Evolutionary conservation across 495 filamentous ascomycete species (phyloP).

Genomic region (Neurospora sp.): DNA sequence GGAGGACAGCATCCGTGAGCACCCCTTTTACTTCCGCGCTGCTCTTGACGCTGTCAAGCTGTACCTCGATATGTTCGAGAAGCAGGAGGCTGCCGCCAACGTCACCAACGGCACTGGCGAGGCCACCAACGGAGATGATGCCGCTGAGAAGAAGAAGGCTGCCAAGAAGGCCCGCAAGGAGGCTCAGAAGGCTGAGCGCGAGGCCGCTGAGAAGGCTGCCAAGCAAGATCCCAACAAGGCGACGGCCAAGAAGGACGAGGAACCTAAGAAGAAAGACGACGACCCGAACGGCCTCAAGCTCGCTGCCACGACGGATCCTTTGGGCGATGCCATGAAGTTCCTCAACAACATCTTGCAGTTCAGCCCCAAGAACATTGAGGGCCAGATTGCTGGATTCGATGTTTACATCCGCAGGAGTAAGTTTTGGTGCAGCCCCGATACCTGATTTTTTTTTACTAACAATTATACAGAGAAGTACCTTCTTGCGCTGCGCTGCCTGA

Average conservation of each 20-base stretch:
- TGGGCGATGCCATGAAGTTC: conserved; percentile 83
- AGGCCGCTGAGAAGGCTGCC: conserved; percentile 59
- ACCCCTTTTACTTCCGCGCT: conserved; percentile 86
- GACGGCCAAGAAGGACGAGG: conserved; percentile 37
- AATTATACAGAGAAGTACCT: conserved; percentile 58
- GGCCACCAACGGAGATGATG: conserved; percentile 43
- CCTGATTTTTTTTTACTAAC: neutral
- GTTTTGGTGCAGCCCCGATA: conserved; percentile 18
- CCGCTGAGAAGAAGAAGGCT: conserved; percentile 79
- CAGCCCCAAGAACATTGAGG: conserved; percentile 70
- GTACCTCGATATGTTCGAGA: conserved; percentile 72
- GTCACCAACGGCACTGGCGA: conserved; percentile 38
- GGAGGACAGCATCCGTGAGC: conserved; percentile 83
- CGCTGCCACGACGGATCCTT: conserved; percentile 65
- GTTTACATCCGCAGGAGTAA: conserved; percentile 71
- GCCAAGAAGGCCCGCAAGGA: conserved; percentile 93
- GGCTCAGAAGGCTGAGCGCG: conserved; percentile 71
- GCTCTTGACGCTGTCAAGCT: conserved; percentile 72
- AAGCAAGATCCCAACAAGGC: conserved; percentile 65
- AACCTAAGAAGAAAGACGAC: conserved; percentile 70
- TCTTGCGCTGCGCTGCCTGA: conserved; percentile 75
- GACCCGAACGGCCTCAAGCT: conserved; percentile 77
- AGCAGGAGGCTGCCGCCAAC: conserved; percentile 48
- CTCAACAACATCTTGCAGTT: conserved; percentile 68
- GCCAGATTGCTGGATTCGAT: conserved; percentile 80